Evolutionary conservation across 2,329 filamentous ascomycete genomes (phyloP).

Genomic region (Fusarium ramigenum): DNA sequence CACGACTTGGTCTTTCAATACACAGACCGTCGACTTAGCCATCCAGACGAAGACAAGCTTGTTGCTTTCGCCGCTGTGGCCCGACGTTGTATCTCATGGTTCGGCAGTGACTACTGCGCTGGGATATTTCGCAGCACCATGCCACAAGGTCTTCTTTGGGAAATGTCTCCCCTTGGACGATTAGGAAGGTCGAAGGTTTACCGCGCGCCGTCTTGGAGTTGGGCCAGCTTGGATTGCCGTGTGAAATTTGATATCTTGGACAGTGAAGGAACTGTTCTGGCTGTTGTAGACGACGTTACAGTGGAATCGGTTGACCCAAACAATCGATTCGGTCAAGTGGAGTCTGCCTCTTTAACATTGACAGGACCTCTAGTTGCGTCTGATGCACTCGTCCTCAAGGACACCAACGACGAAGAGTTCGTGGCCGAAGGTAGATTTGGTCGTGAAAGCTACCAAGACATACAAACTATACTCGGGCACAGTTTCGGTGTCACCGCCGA

Average conservation of each 20-base stretch:
- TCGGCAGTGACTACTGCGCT: neutral
- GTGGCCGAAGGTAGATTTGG: neutral
- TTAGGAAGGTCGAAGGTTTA: neutral
- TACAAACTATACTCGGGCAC: neutral
- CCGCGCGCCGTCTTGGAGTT: neutral
- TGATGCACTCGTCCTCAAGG: neutral
- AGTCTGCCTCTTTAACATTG: neutral
- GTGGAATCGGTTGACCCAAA: neutral
- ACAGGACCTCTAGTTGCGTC: neutral
- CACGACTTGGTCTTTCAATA: neutral
- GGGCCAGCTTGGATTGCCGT: neutral
- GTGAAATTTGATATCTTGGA: neutral
- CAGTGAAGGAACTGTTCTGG: neutral
- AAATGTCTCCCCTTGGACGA: rapidly evolving
- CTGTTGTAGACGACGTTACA: neutral
- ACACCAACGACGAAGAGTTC: no score
- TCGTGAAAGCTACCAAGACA: neutral
- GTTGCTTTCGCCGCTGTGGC: neutral
- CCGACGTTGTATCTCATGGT: neutral
- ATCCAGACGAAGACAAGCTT: neutral
- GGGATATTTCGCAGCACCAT: neutral
- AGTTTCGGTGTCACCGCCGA: neutral
- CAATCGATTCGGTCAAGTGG: neutral
- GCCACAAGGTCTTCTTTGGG: neutral
- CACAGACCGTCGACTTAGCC: neutral